phyloP scores from a whole-genome alignment of 148 eudicot genomes.

The Oxyria digyna region DNA sequence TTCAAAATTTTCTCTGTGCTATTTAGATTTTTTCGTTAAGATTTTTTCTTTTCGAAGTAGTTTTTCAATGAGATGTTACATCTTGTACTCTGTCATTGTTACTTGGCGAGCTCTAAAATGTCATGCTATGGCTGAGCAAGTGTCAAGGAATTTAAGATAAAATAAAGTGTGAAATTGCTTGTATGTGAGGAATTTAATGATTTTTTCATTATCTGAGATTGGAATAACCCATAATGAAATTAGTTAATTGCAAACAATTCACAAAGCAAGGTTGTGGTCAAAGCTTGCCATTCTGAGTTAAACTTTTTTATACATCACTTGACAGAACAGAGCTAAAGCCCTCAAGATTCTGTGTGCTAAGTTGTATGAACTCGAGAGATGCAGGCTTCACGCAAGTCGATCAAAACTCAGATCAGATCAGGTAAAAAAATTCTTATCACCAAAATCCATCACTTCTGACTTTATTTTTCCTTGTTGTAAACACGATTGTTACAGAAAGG shows the following conservation, averaged over 20 bases:
- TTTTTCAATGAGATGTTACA: neutral
- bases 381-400: constrained; percentile 34
- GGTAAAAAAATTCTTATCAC: constrained; percentile 24
- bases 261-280: neutral
- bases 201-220: neutral
- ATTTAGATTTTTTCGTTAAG: neutral
- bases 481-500: neutral
- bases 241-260: neutral
- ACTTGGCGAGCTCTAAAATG: neutral
- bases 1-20: neutral
- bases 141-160: neutral
- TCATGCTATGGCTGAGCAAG: neutral
- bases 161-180: neutral
- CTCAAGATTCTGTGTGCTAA: constrained; percentile 79
- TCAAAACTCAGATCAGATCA: constrained; percentile 78
- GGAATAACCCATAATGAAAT: neutral
- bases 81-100: neutral
- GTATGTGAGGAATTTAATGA: neutral
- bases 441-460: neutral
- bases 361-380: constrained; percentile 81
- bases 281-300: neutral
- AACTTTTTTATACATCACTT: constrained; percentile 4
- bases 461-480: neutral
- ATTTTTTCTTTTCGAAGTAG: neutral
- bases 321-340: constrained; percentile 90